A percentile compares a stretch with the other conserved stretches of the same genome.
Conservation (phyloP, 73 alveolate species). For the Halteria grandinella region DNA sequence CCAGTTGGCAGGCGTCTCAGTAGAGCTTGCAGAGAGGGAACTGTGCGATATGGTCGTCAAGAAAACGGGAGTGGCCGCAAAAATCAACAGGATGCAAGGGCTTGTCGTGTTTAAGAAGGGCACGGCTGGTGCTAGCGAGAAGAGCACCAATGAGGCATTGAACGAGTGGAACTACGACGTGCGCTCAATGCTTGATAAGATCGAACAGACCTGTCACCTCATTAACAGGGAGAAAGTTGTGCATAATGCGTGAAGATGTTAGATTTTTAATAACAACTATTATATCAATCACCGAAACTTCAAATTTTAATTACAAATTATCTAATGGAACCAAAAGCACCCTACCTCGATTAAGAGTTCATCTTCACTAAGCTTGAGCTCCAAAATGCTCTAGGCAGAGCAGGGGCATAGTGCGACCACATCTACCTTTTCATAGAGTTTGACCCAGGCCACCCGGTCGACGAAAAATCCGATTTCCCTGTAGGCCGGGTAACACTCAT, state of each 20-base stretch:
- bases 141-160: conserved; percentile 70
- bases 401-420: background rate
- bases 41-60: conserved; percentile 89
- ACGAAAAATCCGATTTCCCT: conserved; percentile 8
- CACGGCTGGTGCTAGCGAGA: no score
- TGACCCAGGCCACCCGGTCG: conserved; percentile 24
- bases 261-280: background rate
- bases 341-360: conserved; percentile 19
- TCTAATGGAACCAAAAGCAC: background rate
- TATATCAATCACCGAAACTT: no score
- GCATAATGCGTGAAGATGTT: conserved; percentile 11
- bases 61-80: conserved; percentile 74
- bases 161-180: conserved; percentile 80
- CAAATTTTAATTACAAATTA: no score
- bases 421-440: conserved; percentile 16
- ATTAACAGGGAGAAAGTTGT: conserved; percentile 83
- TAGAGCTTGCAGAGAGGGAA: conserved; percentile 79
- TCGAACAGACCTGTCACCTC: conserved; percentile 80
- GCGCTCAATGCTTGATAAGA: conserved; percentile 57
- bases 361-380: conserved; percentile 17
- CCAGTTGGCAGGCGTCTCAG: conserved; percentile 71
- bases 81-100: conserved; percentile 81
- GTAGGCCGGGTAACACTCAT: conserved; percentile 24
- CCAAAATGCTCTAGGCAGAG: background rate
- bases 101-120: conserved; percentile 71